These are phyloP conservation scores for Phytophthora chlamydospora DNA, from an alignment of 352 stramenopile genomes.

Conservation along the genomic window DNA sequence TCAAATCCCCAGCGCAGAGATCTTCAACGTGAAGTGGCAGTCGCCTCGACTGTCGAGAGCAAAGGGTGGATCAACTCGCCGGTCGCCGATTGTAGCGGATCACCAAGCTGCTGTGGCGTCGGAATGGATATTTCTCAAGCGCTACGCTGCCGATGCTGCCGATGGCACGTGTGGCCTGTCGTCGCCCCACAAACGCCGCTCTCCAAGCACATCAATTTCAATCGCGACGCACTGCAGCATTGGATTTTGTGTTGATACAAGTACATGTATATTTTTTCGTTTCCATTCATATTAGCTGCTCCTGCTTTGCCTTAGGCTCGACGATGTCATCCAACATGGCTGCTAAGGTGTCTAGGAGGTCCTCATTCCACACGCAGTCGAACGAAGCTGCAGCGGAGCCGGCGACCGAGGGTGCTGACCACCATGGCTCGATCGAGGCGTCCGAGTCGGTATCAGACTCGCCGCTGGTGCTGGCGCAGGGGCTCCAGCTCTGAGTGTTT, in stretches of 20 bases:
- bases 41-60: no score
- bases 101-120: conserved; percentile 14
- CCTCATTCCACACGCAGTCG: conserved; percentile 30
- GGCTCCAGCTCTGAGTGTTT: conserved; percentile 10
- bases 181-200: not conserved
- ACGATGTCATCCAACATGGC: conserved; percentile 34
- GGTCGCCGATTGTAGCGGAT: not conserved
- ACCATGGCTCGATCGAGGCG: conserved; percentile 12
- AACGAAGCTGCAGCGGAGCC: conserved; percentile 7
- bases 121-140: no score
- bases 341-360: conserved; percentile 38
- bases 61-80: no score
- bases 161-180: no score
- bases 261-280: conserved; percentile 23
- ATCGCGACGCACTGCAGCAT: not conserved
- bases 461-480: conserved; percentile 8
- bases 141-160: no score
- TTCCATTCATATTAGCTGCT: conserved; percentile 11
- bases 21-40: conserved; percentile 11
- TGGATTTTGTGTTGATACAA: not conserved
- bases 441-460: conserved; percentile 21
- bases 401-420: conserved; percentile 8
- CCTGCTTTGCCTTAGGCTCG: not conserved
- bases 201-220: conserved; percentile 4
- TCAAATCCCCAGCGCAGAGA: conserved; percentile 5